These are phyloP conservation scores for Podospora australis DNA, from an alignment of 495 filamentous ascomycete genomes.

Conservation along the genomic window DNA sequence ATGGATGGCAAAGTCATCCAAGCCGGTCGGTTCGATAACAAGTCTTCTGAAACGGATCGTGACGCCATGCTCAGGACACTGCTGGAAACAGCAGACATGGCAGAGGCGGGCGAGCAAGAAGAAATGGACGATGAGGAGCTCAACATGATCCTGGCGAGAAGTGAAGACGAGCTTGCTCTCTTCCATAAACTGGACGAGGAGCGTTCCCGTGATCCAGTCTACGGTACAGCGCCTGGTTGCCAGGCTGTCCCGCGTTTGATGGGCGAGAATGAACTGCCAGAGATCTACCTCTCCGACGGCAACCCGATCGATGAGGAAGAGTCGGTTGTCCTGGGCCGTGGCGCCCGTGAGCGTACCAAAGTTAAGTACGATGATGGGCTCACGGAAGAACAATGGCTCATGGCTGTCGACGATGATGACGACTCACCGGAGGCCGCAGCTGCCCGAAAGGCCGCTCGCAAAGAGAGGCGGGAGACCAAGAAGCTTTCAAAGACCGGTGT, in stretches of 20 bases:
- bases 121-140: constrained; percentile 98
- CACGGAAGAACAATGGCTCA: constrained; percentile 93
- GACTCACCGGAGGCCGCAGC: constrained; percentile 90
- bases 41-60: constrained; percentile 96
- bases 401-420: constrained; percentile 92
- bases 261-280: constrained; percentile 81
- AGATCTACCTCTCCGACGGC: constrained; percentile 85
- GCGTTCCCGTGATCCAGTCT: constrained; percentile 52
- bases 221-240: constrained; percentile 59
- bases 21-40: constrained; percentile 98
- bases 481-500: constrained; percentile 54
- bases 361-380: constrained; percentile 96
- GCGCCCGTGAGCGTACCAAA: constrained; percentile 85
- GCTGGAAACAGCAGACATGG: constrained; percentile 85
- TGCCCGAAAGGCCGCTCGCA: constrained; percentile 78
- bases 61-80: constrained; percentile 90
- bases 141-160: constrained; percentile 79
- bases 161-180: constrained; percentile 58
- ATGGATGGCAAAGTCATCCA: constrained; percentile 99
- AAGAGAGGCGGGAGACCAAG: constrained; percentile 69
- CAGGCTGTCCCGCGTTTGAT: constrained; percentile 70
- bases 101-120: constrained; percentile 72
- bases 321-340: constrained; percentile 73
- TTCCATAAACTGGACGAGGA: constrained; percentile 79
- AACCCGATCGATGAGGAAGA: constrained; percentile 75